Percentiles rank a stretch among this genome's conserved stretches.
These are phyloP conservation scores for Elaeagnus macrophylla DNA, from an alignment of 306 rosid genomes.

Conservation along the genomic window DNA sequence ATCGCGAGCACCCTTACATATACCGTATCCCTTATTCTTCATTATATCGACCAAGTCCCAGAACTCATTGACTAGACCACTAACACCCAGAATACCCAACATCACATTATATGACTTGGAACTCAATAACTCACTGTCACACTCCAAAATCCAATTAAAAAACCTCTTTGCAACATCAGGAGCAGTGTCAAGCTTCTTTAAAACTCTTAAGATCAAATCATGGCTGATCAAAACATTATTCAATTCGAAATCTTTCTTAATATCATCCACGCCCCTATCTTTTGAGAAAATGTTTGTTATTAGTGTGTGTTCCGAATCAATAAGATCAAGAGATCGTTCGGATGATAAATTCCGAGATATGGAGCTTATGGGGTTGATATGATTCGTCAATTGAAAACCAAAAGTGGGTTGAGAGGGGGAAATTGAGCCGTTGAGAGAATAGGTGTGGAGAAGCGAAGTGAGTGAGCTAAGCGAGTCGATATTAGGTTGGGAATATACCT, in stretches of 20 bases:
- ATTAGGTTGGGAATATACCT: slow-evolving; percentile 38
- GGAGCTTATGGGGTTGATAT: slow-evolving; percentile 9
- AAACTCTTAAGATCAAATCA: slow-evolving; percentile 34
- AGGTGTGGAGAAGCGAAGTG: slow-evolving; percentile 35
- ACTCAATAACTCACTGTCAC: slow-evolving; percentile 30
- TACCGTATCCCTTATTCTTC: slow-evolving; percentile 66
- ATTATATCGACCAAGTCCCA: slow-evolving; percentile 48
- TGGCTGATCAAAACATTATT: slow-evolving; percentile 37
- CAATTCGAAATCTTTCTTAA: slow-evolving; percentile 41
- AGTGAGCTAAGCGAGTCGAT: slow-evolving; percentile 24
- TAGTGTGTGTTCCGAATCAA: slow-evolving; percentile 40
- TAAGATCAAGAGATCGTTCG: slow-evolving; percentile 31
- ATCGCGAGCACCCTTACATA: slow-evolving; percentile 36
- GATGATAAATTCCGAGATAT: slow-evolving; percentile 34
- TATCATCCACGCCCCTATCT: slow-evolving; percentile 17
- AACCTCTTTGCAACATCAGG: slow-evolving; percentile 54
- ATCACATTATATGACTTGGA: slow-evolving; percentile 53
- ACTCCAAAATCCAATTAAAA: slow-evolving; percentile 46
- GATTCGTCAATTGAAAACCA: slow-evolving; percentile 3
- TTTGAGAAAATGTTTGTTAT: slow-evolving; percentile 42
- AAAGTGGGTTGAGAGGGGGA: slow-evolving; percentile 20
- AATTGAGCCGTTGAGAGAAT: slow-evolving; percentile 7
- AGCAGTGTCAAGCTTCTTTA: slow-evolving; percentile 41
- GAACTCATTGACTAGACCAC: slow-evolving; percentile 41
- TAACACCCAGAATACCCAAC: slow-evolving; percentile 41